Percentiles rank a stretch among this genome's conserved stretches.
Evolutionary conservation across 345 rosid species (phyloP).

Genomic region (Eucalyptus dawsonii): DNA sequence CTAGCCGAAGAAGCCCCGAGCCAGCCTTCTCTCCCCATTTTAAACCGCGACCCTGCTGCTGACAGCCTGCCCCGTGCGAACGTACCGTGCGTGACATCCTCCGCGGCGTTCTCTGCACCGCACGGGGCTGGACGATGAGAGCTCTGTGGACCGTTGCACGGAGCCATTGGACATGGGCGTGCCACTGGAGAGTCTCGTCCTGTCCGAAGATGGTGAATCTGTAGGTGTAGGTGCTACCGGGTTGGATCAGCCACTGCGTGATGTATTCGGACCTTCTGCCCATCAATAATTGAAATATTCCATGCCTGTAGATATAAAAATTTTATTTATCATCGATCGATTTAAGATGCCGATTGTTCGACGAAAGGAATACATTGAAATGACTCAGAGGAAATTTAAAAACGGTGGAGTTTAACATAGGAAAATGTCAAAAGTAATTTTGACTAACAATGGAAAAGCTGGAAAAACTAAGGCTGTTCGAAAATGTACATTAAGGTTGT

Average conservation of each 20-base stretch:
- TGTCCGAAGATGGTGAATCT: slow-evolving; percentile 36
- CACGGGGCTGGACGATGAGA: slow-evolving; percentile 47
- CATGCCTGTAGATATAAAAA: slow-evolving; percentile 31
- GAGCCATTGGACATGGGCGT: slow-evolving; percentile 50
- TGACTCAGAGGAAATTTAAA: not conserved
- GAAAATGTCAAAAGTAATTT: not conserved
- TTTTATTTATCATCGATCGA: not conserved
- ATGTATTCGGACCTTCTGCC: slow-evolving; percentile 77
- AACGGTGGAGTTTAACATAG: not conserved
- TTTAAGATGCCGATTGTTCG: not conserved
- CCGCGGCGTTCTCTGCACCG: not conserved
- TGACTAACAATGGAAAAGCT: not conserved
- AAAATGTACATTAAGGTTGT: not conserved
- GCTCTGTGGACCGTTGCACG: slow-evolving; percentile 77
- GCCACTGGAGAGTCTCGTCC: slow-evolving; percentile 91
- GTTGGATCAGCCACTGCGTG: slow-evolving; percentile 62
- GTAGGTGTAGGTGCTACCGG: slow-evolving; percentile 49
- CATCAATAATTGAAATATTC: slow-evolving; percentile 59
- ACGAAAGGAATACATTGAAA: not conserved
- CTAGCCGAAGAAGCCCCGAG: too few species aligned
- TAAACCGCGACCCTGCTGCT: too few species aligned
- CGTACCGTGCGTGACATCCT: too few species aligned
- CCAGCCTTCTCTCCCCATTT: too few species aligned
- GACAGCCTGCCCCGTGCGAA: too few species aligned
- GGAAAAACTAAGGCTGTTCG: not conserved